phyloP scores from a whole-genome alignment of 2,329 filamentous ascomycete species.

The Microdochium nivale region DNA sequence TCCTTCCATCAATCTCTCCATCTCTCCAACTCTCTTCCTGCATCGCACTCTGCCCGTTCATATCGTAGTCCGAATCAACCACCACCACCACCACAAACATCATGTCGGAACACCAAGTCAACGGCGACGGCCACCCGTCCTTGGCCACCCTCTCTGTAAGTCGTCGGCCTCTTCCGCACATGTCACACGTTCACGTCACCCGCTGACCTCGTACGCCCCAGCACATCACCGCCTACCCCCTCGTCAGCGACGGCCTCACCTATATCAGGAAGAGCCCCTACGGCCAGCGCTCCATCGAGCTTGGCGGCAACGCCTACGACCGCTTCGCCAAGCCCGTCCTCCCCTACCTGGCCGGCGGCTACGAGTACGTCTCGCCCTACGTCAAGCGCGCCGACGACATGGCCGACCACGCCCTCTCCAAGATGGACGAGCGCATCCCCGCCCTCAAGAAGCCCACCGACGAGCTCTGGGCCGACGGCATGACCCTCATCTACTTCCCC shows the following conservation, averaged over 20 bases:
- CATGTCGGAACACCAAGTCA: slow-evolving; percentile 14
- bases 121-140: slow-evolving; percentile 21
- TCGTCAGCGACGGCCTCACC: slow-evolving; percentile 69
- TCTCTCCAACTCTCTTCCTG: too few species aligned
- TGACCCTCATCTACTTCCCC: slow-evolving; percentile 53
- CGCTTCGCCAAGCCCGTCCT: slow-evolving; percentile 70
- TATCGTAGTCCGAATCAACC: neutral
- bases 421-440: slow-evolving; percentile 63
- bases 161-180: neutral
- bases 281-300: slow-evolving; percentile 72
- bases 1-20: too few species aligned
- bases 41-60: neutral
- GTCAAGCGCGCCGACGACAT: slow-evolving; percentile 72
- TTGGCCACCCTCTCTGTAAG: slow-evolving; percentile 24
- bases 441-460: slow-evolving; percentile 67
- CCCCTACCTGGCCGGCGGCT: slow-evolving; percentile 71
- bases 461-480: slow-evolving; percentile 58
- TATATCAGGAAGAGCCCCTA: slow-evolving; percentile 75
- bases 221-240: slow-evolving; percentile 79
- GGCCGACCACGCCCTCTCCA: slow-evolving; percentile 61
- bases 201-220: slow-evolving; percentile 23
- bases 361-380: slow-evolving; percentile 77
- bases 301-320: slow-evolving; percentile 67
- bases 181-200: neutral
- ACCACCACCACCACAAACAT: neutral